Conservation (phyloP, 1,284 basidiomycete genomes). For the Sparassis latifolia region DNA sequence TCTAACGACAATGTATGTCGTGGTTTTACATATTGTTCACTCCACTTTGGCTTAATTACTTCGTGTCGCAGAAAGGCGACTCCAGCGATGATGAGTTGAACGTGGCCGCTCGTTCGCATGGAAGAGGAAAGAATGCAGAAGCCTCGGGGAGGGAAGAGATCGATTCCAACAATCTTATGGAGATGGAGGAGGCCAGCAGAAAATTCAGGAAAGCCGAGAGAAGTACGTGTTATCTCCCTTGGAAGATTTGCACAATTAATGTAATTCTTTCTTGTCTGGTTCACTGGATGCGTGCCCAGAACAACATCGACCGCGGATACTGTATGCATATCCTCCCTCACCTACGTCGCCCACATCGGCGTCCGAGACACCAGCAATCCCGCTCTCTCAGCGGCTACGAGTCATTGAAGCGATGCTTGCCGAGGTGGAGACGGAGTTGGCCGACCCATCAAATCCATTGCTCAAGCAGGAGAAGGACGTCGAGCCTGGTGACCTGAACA, state of each 20-base stretch:
- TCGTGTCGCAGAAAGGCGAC: conserved; percentile 42
- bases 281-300: conserved; percentile 23
- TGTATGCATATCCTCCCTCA: conserved; percentile 65
- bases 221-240: conserved; percentile 26
- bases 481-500: conserved; percentile 70
- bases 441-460: conserved; percentile 62
- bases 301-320: conserved; percentile 39
- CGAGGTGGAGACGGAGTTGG: conserved; percentile 60
- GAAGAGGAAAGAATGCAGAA: conserved; percentile 29
- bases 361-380: conserved; percentile 26
- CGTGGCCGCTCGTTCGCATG: conserved; percentile 30
- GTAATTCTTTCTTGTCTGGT: neutral
- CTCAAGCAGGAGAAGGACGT: conserved; percentile 47
- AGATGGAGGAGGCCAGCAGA: conserved; percentile 55
- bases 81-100: conserved; percentile 59
- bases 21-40: neutral
- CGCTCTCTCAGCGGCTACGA: conserved; percentile 55
- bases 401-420: conserved; percentile 58
- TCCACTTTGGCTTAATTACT: neutral
- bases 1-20: conserved; percentile 39
- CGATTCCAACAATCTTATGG: conserved; percentile 42
- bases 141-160: conserved; percentile 40
- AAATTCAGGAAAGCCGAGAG: conserved; percentile 66
- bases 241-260: neutral
- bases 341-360: conserved; percentile 36